phyloP scores from a whole-genome alignment of 345 rosid genomes.

The Psidium guajava region DNA sequence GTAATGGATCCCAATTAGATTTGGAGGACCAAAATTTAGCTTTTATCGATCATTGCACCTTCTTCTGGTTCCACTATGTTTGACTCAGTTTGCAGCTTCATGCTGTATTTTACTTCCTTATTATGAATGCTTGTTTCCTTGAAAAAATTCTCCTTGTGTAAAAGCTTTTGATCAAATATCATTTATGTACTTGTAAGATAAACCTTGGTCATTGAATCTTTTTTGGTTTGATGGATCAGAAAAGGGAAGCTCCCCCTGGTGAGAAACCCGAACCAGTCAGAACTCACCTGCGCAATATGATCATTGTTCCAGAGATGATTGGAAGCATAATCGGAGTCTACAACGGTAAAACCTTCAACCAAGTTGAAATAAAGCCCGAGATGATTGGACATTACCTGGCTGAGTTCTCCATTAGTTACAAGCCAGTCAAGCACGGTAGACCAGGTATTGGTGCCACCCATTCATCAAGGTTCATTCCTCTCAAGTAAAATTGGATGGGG shows the following conservation, averaged over 20 bases:
- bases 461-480: slow-evolving; percentile 95
- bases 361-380: slow-evolving; percentile 93
- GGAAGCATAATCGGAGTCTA: slow-evolving; percentile 90
- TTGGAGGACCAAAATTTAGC: not conserved
- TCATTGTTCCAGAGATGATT: slow-evolving; percentile 95
- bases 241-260: slow-evolving; percentile 91
- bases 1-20: not conserved
- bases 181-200: not conserved
- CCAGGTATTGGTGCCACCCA: slow-evolving; percentile 99
- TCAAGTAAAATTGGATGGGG: slow-evolving; percentile 36
- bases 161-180: not conserved
- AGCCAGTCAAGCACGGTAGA: slow-evolving; percentile 96
- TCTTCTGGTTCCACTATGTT: not conserved
- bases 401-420: slow-evolving; percentile 77
- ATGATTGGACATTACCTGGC: slow-evolving; percentile 88
- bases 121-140: not conserved
- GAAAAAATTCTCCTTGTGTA: not conserved
- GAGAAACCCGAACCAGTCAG: slow-evolving; percentile 95
- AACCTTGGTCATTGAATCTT: not conserved
- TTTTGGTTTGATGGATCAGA: slow-evolving; percentile 27
- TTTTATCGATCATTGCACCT: not conserved
- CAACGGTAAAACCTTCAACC: slow-evolving; percentile 94
- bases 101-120: not conserved
- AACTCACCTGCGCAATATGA: slow-evolving; percentile 84
- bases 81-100: not conserved